Conservation (phyloP, 2,329 filamentous ascomycete genomes). For the Paecilomyces variotii region DNA sequence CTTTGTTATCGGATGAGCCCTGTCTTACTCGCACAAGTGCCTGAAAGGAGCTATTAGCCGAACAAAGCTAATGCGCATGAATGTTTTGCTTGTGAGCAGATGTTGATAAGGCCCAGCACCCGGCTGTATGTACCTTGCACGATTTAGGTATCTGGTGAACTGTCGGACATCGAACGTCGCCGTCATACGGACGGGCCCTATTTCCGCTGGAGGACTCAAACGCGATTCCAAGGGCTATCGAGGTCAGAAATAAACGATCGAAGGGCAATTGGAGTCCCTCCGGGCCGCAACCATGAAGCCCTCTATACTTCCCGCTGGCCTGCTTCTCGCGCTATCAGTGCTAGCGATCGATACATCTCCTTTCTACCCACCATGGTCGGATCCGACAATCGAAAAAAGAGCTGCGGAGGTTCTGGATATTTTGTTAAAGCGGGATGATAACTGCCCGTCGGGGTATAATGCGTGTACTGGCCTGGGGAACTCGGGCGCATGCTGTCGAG, state of each 20-base stretch:
- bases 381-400: conserved; percentile 13
- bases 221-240: not conserved
- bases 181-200: not conserved
- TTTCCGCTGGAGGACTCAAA: not conserved
- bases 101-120: not conserved
- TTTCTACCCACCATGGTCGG: conserved; percentile 20
- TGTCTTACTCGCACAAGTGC: not conserved
- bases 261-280: conserved; percentile 8
- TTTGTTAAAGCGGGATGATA: conserved; percentile 22
- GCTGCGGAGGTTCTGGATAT: conserved; percentile 25
- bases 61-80: not conserved
- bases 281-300: conserved; percentile 24
- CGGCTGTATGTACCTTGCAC: not conserved
- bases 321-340: conserved; percentile 23
- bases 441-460: conserved; percentile 46
- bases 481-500: conserved; percentile 48
- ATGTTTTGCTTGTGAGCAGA: not conserved
- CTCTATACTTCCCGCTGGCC: conserved; percentile 19
- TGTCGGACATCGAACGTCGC: not conserved
- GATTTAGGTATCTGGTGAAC: not conserved
- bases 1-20: not conserved
- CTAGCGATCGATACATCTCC: conserved; percentile 21
- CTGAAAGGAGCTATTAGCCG: not conserved
- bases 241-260: not conserved
- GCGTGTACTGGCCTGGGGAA: conserved; percentile 46